Conservation (phyloP, 2,329 filamentous ascomycete genomes). For the Talaromyces sp. region DNA sequence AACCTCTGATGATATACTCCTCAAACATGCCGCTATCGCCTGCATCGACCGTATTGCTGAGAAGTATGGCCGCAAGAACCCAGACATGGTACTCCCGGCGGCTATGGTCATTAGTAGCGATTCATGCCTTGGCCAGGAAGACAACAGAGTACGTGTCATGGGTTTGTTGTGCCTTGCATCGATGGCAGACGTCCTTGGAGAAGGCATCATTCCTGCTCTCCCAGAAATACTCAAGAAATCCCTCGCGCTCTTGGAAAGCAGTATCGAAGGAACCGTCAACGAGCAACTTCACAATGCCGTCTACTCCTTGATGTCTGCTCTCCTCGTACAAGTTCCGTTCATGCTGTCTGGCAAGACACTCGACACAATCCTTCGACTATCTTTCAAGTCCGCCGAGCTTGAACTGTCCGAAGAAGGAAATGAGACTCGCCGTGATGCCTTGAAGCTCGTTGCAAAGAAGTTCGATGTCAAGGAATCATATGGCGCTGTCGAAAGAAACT, state of each 20-base stretch:
- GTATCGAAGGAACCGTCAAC: conserved; percentile 56
- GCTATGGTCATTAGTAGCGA: conserved; percentile 74
- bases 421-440: conserved; percentile 65
- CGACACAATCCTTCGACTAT: conserved; percentile 68
- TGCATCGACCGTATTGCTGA: conserved; percentile 92
- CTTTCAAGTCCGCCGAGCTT: conserved; percentile 67
- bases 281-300: conserved; percentile 74
- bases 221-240: conserved; percentile 72
- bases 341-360: conserved; percentile 79
- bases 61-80: conserved; percentile 91
- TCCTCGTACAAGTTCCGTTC: conserved; percentile 81
- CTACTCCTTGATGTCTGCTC: conserved; percentile 73
- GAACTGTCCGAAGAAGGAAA: conserved; percentile 62
- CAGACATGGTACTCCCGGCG: conserved; percentile 70
- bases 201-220: conserved; percentile 79
- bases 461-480: conserved; percentile 77
- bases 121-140: conserved; percentile 71
- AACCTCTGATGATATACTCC: conserved; percentile 67
- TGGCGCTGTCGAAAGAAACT: conserved; percentile 68
- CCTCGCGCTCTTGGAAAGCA: conserved; percentile 67
- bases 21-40: conserved; percentile 81
- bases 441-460: conserved; percentile 72
- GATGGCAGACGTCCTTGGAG: conserved; percentile 81
- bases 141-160: conserved; percentile 73
- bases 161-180: conserved; percentile 87